Evolutionary conservation across 2,329 filamentous ascomycete genomes (phyloP), one percentile per base, ranked within the genome.

Genomic region (Sarocladium kiliense): DNA sequence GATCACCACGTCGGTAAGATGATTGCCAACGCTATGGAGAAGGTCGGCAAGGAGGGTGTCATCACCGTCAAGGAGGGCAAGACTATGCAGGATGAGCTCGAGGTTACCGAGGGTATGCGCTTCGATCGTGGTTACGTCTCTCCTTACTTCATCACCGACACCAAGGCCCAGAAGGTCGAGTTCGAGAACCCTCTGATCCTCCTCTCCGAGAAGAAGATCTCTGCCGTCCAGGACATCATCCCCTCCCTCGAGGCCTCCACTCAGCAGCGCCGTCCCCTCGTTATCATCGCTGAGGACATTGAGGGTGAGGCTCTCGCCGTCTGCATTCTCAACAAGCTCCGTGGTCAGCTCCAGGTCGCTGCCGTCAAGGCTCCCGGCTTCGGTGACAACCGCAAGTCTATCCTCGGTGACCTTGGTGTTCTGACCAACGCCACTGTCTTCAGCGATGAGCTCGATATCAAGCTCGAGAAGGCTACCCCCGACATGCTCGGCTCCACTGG

Each of bases 1-100:
- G 94, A 99, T 71, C 85, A 85, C 57, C 92, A 97, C 77, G 90
- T 99, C 68, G 94, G 94, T 66, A 87, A 91, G 77, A 85, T 99
- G 71, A 94, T 99, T 73, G 92, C 94, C 71, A 97, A 86, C 71
- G 94, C 94, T 65, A 99, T 99, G 94, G 94, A 99, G 84, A 96
- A 96, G 84, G 94, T 99, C 61, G 94, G 94, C 76, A 99, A 99
- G 85, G 94, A 99, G 81, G 94, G 94, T 81, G 94, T 99, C 69
- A 99, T 99, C 74, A 99, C 94, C 57, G 93, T 97, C 70, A 99
- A 99, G 88, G 94, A 99, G 83, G 94, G 94, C 72, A 99, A 97
- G 88, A 97, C 94, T 58, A 87, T 96, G 70, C 86, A 89, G 67
- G 94, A 99, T 66, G 94, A 99, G 85, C 88, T 99, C 56, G 94